Base-by-base conservation (phyloP, 2,329 filamentous ascomycete genomes). In the Penicillium sp. region DNA sequence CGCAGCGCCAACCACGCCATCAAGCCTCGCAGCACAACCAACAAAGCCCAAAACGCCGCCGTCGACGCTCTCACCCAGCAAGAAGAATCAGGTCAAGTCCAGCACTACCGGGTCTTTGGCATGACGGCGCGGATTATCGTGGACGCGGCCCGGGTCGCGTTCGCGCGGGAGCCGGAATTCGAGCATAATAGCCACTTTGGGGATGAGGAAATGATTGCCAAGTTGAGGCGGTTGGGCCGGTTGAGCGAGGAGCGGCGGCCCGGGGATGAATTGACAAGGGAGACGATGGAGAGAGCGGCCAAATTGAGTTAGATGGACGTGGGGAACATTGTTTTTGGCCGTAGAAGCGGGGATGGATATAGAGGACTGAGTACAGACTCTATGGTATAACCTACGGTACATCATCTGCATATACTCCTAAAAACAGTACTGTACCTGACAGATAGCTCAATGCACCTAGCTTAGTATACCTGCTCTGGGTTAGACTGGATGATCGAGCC, bases 111-210 rank as follows among this genome's bases (percentile, higher is more conserved):
- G 66, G 92, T 98, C 4, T 97, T 93, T 85, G 94, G 94, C 16
- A 94, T 98, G 91, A 98, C 94, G 54, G 94, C 92, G 2, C 82
- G 92, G 54, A 94, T 98, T 55, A 75, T 97, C 55, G 91, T 97
- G 5, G 94, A 98, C 77, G 89, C 90, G 4, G 93, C 94, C 36
- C 82, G 91, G 62, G 83, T 96, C 18, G 94, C 93, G 19, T 98
- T 95, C 73, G 89, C 78, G 2, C 84, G 89, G 77, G 86, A 91
- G 71, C 94, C 94, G 4, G 89, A 92, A 72, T 96, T 96, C 74
- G 91, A 96, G 78, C 85, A 86, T 69, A 85, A 87, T 61, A 80
- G 79, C 55, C 82, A 86, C 72, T 83, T 87, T 68, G 87, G 87
- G 0, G 88, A 90, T 65, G 88, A 90, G 70, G 82, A 83, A 37